Evolutionary conservation across 306 rosid genomes (phyloP).

Genomic region (Rubus idaeus): DNA sequence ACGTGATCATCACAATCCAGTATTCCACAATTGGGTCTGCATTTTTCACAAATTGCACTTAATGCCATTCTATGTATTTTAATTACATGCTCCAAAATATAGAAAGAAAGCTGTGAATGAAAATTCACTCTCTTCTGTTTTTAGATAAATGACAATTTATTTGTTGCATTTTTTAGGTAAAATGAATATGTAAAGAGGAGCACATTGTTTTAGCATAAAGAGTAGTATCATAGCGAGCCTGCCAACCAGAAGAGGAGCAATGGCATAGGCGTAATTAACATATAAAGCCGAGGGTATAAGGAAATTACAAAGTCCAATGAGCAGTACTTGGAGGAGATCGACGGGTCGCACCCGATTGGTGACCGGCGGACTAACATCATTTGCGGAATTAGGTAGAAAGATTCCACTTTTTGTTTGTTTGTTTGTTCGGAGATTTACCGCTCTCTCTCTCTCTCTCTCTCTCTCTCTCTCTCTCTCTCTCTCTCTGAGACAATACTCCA

Average conservation of each 20-base stretch:
- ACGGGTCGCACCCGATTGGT: neutral
- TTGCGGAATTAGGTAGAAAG: neutral
- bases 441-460: too few species aligned
- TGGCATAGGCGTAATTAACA: slow-evolving; percentile 5
- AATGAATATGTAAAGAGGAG: too few species aligned
- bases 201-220: too few species aligned
- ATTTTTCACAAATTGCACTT: slow-evolving; percentile 1
- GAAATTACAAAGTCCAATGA: neutral
- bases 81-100: too few species aligned
- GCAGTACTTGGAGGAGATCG: neutral
- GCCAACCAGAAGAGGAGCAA: neutral
- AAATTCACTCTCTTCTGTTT: too few species aligned
- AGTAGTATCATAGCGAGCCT: too few species aligned
- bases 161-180: too few species aligned
- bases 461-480: too few species aligned
- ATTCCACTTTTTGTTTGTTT: neutral
- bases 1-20: neutral
- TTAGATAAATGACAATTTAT: too few species aligned
- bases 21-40: neutral
- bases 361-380: neutral
- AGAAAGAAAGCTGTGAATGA: too few species aligned
- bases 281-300: neutral
- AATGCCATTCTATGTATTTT: neutral
- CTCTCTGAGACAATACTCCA: too few species aligned
- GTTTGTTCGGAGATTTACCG: neutral